Conservation (phyloP, 2,329 filamentous ascomycete genomes). For the Hymenoscyphus linearis region DNA sequence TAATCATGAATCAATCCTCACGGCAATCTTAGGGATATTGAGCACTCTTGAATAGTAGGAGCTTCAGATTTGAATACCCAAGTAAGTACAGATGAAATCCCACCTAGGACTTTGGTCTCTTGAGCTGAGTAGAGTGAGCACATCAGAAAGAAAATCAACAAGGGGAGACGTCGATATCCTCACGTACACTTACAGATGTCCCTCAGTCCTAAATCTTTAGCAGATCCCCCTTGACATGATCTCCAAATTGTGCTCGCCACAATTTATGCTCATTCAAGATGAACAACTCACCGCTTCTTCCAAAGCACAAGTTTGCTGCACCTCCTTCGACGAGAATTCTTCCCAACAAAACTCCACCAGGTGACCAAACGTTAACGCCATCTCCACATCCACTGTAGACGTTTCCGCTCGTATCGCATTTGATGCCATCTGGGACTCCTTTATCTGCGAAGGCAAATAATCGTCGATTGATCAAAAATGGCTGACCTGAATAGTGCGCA, state of each 20-base stretch:
- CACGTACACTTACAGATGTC: too few species aligned
- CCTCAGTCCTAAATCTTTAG: too few species aligned
- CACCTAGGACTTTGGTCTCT: too few species aligned
- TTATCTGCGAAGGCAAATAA: constrained; percentile 50
- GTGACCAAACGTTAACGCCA: constrained; percentile 48
- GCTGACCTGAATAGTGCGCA: background rate
- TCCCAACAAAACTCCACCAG: constrained; percentile 43
- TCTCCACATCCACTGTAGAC: constrained; percentile 50
- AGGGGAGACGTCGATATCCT: too few species aligned
- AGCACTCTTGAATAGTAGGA: too few species aligned
- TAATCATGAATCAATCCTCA: too few species aligned
- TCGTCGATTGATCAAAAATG: constrained; percentile 15
- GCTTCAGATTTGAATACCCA: too few species aligned
- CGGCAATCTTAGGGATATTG: too few species aligned
- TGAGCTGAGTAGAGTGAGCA: too few species aligned
- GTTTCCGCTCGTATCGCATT: constrained; percentile 46
- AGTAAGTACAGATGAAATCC: too few species aligned
- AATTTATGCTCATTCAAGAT: background rate
- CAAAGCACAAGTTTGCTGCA: background rate
- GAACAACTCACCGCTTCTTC: background rate
- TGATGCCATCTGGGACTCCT: constrained; percentile 54
- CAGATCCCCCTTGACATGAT: too few species aligned
- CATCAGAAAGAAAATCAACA: too few species aligned
- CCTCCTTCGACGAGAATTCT: constrained; percentile 43
- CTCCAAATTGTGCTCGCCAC: background rate